These are phyloP conservation scores for Diutina ranongensis DNA, from an alignment of 1,139 yeast genomes.

Conservation along the genomic window DNA sequence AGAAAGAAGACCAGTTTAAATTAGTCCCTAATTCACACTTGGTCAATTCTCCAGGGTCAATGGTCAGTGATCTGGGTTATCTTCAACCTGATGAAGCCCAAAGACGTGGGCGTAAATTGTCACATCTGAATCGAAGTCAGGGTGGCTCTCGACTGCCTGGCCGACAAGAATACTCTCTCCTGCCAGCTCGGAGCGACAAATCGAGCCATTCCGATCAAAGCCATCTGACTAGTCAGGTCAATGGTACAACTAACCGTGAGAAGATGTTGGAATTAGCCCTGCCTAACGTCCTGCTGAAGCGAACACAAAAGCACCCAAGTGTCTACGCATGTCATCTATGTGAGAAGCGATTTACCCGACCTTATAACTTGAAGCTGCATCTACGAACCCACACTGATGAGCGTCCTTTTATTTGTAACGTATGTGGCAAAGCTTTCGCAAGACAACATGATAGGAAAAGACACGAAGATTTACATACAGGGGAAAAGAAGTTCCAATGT, in stretches of 20 bases:
- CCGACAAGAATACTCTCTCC: not conserved
- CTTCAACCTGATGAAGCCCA: slow-evolving; percentile 27
- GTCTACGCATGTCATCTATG: slow-evolving; percentile 77
- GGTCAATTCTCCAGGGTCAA: not conserved
- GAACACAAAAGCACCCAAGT: slow-evolving; percentile 68
- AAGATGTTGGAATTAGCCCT: slow-evolving; percentile 55
- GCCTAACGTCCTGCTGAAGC: slow-evolving; percentile 35
- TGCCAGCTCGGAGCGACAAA: slow-evolving; percentile 1
- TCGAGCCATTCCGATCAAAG: not conserved
- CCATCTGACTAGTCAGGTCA: not conserved
- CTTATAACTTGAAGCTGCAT: slow-evolving; percentile 87
- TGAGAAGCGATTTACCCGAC: slow-evolving; percentile 79
- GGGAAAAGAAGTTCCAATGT: slow-evolving; percentile 82
- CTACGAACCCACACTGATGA: slow-evolving; percentile 90
- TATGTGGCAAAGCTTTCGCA: slow-evolving; percentile 92
- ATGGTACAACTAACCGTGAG: slow-evolving; percentile 27
- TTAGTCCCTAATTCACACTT: not conserved
- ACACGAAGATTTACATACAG: slow-evolving; percentile 87
- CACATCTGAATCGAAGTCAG: slow-evolving; percentile 14
- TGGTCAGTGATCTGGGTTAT: slow-evolving; percentile 7
- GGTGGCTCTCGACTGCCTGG: slow-evolving; percentile 4
- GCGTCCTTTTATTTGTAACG: slow-evolving; percentile 74
- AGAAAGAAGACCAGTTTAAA: not conserved
- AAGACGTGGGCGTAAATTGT: slow-evolving; percentile 22
- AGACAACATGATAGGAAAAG: slow-evolving; percentile 90